Percentiles rank a stretch among this genome's conserved stretches.
phyloP scores from a whole-genome alignment of 495 filamentous ascomycete genomes.

The Sporormia fimetaria region DNA sequence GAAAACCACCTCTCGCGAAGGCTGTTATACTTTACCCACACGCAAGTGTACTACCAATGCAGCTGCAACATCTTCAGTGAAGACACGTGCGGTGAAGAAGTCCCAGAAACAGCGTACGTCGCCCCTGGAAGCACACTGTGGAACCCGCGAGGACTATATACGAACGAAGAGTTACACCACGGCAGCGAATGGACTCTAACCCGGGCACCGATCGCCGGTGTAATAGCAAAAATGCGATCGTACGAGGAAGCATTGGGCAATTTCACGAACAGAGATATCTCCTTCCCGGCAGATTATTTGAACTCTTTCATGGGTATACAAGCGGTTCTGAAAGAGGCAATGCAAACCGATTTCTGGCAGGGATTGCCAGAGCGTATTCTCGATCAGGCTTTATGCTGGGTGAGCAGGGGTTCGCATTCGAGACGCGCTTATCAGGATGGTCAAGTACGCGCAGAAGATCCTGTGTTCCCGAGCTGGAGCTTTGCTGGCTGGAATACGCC shows the following conservation, averaged over 20 bases:
- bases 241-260: neutral
- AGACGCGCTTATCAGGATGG: neutral
- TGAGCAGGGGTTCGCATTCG: neutral
- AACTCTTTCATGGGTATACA: neutral
- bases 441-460: neutral
- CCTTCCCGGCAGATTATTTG: neutral
- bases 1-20: neutral
- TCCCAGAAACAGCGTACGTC: neutral
- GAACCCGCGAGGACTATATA: neutral
- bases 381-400: neutral
- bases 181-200: neutral
- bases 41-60: slow-evolving; percentile 1
- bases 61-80: neutral
- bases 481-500: slow-evolving; percentile 1
- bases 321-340: neutral
- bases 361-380: neutral
- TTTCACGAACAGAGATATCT: neutral
- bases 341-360: neutral
- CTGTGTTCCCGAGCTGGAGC: slow-evolving; percentile 3
- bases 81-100: neutral
- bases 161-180: neutral
- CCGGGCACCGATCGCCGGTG: neutral
- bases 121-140: neutral
- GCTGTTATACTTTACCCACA: neutral
- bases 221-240: neutral